Evolutionary conservation across 371 early-diverging fungal species (phyloP).

Genomic region (Lichtheimia ramosa): DNA sequence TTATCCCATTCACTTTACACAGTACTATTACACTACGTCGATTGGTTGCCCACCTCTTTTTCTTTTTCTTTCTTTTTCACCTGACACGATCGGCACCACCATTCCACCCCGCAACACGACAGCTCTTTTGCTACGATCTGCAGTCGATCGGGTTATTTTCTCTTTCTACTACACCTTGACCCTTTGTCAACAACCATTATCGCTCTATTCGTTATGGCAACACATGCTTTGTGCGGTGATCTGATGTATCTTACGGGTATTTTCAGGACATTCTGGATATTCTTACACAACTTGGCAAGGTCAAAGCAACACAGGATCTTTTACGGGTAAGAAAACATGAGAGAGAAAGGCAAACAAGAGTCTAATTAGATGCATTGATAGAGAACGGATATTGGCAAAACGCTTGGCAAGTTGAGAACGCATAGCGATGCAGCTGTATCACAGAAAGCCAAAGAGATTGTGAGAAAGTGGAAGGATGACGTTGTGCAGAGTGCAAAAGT

Average conservation of each 20-base stretch:
- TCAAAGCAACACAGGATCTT: slow-evolving; percentile 33
- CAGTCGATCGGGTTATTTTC: not conserved
- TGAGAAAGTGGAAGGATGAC: slow-evolving; percentile 82
- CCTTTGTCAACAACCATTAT: not conserved
- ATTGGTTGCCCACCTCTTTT: slow-evolving; percentile 4
- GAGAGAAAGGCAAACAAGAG: not conserved
- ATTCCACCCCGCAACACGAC: too few species aligned
- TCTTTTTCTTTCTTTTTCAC: not conserved
- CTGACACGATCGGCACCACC: too few species aligned
- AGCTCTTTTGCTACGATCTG: too few species aligned
- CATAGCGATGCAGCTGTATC: slow-evolving; percentile 60
- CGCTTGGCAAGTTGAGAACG: slow-evolving; percentile 70
- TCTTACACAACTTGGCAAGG: slow-evolving; percentile 20
- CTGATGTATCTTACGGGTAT: not conserved
- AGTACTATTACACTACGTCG: slow-evolving; percentile 5
- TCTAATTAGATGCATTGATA: slow-evolving; percentile 7
- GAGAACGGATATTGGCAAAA: slow-evolving; percentile 79
- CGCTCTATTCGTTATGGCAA: too few species aligned
- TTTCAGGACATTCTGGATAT: slow-evolving; percentile 29
- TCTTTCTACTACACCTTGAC: not conserved
- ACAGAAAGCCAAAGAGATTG: slow-evolving; percentile 64
- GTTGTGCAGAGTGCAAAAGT: slow-evolving; percentile 29
- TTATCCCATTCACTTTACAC: not conserved
- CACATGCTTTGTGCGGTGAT: not conserved
- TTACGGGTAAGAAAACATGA: slow-evolving; percentile 22